Evolutionary conservation across 2,329 filamentous ascomycete species (phyloP), one percentile per base, ranked within the genome.

Genomic region (Periconia macrospinosa): DNA sequence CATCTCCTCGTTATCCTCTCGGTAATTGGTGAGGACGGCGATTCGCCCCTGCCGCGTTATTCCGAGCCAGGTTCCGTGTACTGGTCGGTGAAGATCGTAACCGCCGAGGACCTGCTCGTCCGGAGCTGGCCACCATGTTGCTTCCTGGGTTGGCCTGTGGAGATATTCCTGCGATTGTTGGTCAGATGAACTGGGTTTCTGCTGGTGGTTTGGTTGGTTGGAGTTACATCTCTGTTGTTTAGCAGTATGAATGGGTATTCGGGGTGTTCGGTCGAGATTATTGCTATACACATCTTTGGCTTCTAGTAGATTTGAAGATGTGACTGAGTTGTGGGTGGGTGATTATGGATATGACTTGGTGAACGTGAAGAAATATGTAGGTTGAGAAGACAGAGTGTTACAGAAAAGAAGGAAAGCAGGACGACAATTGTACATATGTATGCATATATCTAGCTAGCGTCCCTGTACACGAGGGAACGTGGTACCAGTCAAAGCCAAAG

Each of bases 51-150:
- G 77, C 30, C 75, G 78, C 9, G 84, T 87, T 52, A 87, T 76
- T 18, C 83, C 85, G 45, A 87, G 80, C 85, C 85, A 88, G 55
- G 85, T 87, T 19, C 85, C 85, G 50, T 84, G 82, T 40, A 77
- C 80, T 14, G 79, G 68, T 23, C 85, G 81, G 45, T 85, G 81
- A 11, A 87, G 76, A 66, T 88, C 85, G 43, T 84, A 83, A 19
- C 84, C 84, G 30, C 83, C 84, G 7, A 87, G 76, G 50, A 88
- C 79, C 56, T 86, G 76, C 15, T 71, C 61, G 60, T 83, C 70
- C 3, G 83, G 83, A 13, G 74, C 61, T 41, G 81, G 78, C 85
- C 85, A 87, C 83, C 83, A 87, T 60, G 76, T 72, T 54, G 82
- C 83, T 33, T 74, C 73, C 30, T 82, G 79, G 19, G 85, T 88